Conservation (phyloP, 306 rosid species). For the cucumber (Cucumis sativus) region DNA sequence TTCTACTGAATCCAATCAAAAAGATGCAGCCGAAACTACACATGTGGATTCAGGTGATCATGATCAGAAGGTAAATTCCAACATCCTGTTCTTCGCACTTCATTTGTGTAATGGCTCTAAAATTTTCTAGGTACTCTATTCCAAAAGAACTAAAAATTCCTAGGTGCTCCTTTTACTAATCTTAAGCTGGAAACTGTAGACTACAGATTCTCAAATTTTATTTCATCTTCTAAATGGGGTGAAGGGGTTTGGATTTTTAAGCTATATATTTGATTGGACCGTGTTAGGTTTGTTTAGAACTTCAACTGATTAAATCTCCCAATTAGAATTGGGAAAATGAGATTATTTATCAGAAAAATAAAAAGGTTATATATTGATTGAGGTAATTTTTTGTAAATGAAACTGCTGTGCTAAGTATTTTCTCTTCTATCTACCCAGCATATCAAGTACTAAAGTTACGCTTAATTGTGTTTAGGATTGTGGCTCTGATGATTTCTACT, state of each 20-base stretch:
- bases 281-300: not conserved
- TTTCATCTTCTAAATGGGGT: not conserved
- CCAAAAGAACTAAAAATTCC: not conserved
- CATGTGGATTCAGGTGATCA: not conserved
- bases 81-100: not conserved
- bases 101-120: not conserved
- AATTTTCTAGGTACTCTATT: not conserved
- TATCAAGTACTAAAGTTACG: not conserved
- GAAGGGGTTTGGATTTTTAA: not conserved
- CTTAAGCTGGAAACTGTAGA: not conserved
- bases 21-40: not conserved
- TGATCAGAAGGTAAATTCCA: conserved; percentile 1
- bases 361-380: not conserved
- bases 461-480: not conserved
- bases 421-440: not conserved
- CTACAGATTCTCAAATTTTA: not conserved
- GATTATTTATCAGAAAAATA: not conserved
- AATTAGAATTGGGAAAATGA: not conserved
- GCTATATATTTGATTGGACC: not conserved
- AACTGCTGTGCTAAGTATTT: not conserved
- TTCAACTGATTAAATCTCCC: not conserved
- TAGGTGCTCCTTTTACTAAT: not conserved
- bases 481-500: conserved; percentile 1
- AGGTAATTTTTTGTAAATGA: not conserved
- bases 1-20: conserved; percentile 10